Evolutionary conservation across 1,139 yeast genomes (phyloP), one percentile per base, ranked within the genome.

Genomic region (Arxiozyma bovina): DNA sequence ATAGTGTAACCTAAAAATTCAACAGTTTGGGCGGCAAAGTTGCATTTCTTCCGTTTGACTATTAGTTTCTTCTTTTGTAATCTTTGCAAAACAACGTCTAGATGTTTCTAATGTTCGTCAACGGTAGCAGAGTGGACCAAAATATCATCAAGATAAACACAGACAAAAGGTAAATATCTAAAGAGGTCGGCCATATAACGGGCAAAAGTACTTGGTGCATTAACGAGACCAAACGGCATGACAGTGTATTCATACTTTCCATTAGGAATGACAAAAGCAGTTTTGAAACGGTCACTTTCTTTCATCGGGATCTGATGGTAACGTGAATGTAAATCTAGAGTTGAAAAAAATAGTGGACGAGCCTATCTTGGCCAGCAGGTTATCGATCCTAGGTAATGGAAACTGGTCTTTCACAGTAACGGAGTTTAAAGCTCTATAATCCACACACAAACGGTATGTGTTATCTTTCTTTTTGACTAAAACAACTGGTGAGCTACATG

Each of bases 111-210:
- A 30, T 49, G 51, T 49, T 41, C n/a, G 7, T 49, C 34, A 5
- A 12, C 21, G 21, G 48, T 34, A 57, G 41, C 40, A 57, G 17
- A 38, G 40, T 34, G 40, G n/a, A 34, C 40, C n/a, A 67, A 43
- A 21, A 70, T 59, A 54, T 67, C 70, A 53, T 65, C 72, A n/a
- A 67, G 50, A 54, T 67, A 67, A 5, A 59, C 61, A 8, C 53
- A 49, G 11, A 59, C 62, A 53, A 58, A 63, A 12, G 55, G 50
- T 40, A 51, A 42, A 11, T 51, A 56, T 45, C 56, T 40, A 34
- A 59, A 52, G 2, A 58, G 22, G n/a, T 53, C 53, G 45, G 62
- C 58, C 59, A 60, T 60, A 38, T 50, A 53, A 4, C 57, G 48
- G 11, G 51, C 47, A 55, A 58, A 57, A 1, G 58, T 53, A 15